Percentiles rank a stretch among this genome's conserved stretches.
phyloP scores from a whole-genome alignment of 306 rosid species.

The barrel medic (Medicago truncatula) region MtrunA17r5.0-ANR NC_053043.1:50016001-50016500 shows the following conservation, averaged over 20 bases:
- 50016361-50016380: conserved; percentile 13
- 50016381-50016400: not conserved
- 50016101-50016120: conserved; percentile 3
- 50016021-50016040: not conserved
- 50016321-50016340: not conserved
- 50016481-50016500: not conserved
- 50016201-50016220: no score
- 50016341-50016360: not conserved
- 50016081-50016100: conserved; percentile 36
- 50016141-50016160: not conserved
- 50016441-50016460: not conserved
- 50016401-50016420: conserved; percentile 24
- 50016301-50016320: not conserved
- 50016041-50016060: not conserved
- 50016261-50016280: no score
- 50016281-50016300: not conserved
- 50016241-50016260: no score
- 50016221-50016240: no score
- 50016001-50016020: conserved; percentile 14
- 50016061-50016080: not conserved
- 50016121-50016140: conserved; percentile 17
- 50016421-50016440: not conserved
- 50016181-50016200: not conserved
- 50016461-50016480: conserved; percentile 19
- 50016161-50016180: not conserved